Evolutionary conservation across 768 basidiomycete species (phyloP).

Genomic region (Strobilomyces confusus): DNA sequence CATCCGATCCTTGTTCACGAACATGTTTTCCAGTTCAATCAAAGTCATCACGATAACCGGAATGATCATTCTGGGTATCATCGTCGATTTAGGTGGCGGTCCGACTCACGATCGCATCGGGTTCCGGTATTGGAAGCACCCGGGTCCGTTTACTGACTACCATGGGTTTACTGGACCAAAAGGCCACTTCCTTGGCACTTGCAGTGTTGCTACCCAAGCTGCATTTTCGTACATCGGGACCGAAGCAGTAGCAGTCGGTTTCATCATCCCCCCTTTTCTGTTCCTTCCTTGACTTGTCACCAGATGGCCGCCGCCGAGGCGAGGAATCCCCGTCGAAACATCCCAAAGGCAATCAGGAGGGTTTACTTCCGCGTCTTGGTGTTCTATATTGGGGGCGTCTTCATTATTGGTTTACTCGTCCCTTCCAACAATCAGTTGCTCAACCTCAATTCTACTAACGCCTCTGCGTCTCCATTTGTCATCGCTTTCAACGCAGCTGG

Average conservation of each 20-base stretch:
- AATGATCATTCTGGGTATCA: constrained; percentile 2
- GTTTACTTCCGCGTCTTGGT: constrained; percentile 2
- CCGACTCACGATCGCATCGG: constrained; percentile 2
- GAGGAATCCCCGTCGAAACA: constrained; percentile 3
- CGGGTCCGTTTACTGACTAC: constrained; percentile 1
- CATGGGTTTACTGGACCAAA: not conserved
- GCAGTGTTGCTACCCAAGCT: constrained; percentile 3
- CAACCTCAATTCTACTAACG: constrained; percentile 19
- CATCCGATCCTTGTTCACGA: not conserved
- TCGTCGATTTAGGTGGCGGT: constrained; percentile 4
- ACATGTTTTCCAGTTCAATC: not conserved
- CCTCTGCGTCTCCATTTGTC: not conserved
- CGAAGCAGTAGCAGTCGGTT: constrained; percentile 4
- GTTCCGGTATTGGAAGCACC: constrained; percentile 41
- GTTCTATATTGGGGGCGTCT: constrained; percentile 4
- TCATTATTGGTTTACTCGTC: constrained; percentile 4
- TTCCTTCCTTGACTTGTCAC: not conserved
- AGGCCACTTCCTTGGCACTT: constrained; percentile 3
- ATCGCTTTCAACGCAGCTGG: not conserved
- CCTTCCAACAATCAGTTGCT: constrained; percentile 19
- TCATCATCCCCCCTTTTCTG: not conserved
- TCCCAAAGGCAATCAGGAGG: constrained; percentile 1
- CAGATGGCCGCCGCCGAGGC: constrained; percentile 5
- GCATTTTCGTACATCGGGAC: constrained; percentile 1
- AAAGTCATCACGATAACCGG: not conserved